These are phyloP conservation scores for Lichtheimia ramosa DNA, from an alignment of 371 early-diverging fungal species.

Conservation along the genomic window DNA sequence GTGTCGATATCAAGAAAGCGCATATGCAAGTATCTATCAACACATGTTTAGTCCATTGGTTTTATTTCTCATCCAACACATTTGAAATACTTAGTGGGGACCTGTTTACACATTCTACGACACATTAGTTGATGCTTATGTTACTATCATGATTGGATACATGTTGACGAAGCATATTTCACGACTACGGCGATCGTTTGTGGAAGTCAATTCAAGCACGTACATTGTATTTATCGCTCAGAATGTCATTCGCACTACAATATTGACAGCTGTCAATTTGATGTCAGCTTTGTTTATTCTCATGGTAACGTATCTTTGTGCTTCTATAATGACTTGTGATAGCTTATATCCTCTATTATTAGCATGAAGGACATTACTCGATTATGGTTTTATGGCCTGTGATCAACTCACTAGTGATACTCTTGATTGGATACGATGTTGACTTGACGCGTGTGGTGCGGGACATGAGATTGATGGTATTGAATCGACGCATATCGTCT, in stretches of 20 bases:
- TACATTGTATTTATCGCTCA: constrained; percentile 36
- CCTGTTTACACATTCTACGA: constrained; percentile 44
- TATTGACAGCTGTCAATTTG: constrained; percentile 34
- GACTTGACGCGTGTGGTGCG: constrained; percentile 24
- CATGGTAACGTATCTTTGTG: constrained; percentile 14
- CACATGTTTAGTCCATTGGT: neutral
- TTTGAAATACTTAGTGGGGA: constrained; percentile 29
- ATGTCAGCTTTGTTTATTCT: constrained; percentile 36
- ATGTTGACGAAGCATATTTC: constrained; percentile 34
- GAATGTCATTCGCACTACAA: constrained; percentile 32
- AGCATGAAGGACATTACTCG: neutral
- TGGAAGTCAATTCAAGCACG: constrained; percentile 22
- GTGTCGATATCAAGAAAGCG: constrained; percentile 31
- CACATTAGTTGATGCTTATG: constrained; percentile 40
- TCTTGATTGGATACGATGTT: constrained; percentile 44
- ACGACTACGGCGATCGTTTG: constrained; percentile 15
- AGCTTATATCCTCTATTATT: neutral
- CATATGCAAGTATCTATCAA: constrained; percentile 24
- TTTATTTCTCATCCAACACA: neutral
- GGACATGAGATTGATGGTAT: neutral
- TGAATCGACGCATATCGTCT: neutral
- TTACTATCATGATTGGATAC: constrained; percentile 30
- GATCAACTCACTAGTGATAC: constrained; percentile 30
- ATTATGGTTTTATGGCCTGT: constrained; percentile 45
- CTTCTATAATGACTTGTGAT: neutral